Base-by-base conservation (phyloP, 371 early-diverging fungal genomes). In the Mortierella sp. region DNA sequence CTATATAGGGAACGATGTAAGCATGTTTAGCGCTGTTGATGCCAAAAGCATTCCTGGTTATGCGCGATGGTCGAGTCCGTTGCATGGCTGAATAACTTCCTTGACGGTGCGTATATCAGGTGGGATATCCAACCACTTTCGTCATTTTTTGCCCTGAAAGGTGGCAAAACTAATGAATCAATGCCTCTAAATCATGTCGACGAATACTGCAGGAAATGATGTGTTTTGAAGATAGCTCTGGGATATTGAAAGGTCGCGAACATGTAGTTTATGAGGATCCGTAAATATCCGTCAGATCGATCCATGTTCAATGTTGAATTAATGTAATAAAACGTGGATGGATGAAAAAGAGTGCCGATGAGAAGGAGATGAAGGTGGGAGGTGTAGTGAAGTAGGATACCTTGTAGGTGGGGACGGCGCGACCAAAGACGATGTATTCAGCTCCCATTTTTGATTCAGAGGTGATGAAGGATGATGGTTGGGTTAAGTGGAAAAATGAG, bases 361-460 rank as follows among this genome's bases (percentile, higher is more conserved):
- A 64, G 22, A 5, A 3, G 45, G 10, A 37, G 37, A 32, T 0
- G 12, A 64, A 37, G 57, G 58, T 18, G 20, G 55, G 45, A 57
- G n/a, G 30, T 45, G 63, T 0, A 14, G 16, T 45, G 57, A 47
- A 24, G 54, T 43, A 49, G 65, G 57, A 62, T 76, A 76, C 83
- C 83, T 76, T 64, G 83, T 81, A 81, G 70, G 83, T 76, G 62
- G 83, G 83, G 76, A 81, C 47, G 76, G 83, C 69, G 63, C 83
- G 83, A 45, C 83, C 83, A 73, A 81, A 81, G 83, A 81, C 57
- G 30, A 75, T 67, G 76, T 81, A 81, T 67, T 72, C 72, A 76
- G 83, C 83, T 66, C 83, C 76, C 83, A 81, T 81, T 54, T 51
- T 54, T 54, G 28, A 26, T 26, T 54, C 8, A 63, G 52, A 70